These are phyloP conservation scores for Aspergillus diversus DNA, from an alignment of 495 filamentous ascomycete genomes.

Conservation along the genomic window DNA sequence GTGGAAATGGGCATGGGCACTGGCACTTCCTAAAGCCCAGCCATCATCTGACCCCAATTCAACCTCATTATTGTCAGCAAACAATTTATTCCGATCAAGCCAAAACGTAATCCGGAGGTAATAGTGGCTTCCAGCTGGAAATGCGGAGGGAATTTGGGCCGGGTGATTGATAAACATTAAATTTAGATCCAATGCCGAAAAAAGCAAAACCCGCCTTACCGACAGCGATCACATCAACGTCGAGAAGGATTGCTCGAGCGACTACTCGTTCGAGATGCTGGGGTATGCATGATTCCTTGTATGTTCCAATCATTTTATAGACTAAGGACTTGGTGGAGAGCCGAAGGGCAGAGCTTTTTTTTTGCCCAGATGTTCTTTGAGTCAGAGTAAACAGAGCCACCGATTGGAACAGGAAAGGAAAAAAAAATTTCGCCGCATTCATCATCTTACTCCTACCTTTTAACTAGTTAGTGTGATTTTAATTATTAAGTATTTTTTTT, in stretches of 20 bases:
- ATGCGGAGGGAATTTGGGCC: not conserved
- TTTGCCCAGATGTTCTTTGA: constrained; percentile 2
- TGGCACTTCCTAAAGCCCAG: not conserved
- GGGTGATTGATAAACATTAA: constrained; percentile 9
- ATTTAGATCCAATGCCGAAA: constrained; percentile 10
- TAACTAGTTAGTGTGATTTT: no score
- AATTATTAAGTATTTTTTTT: not conserved
- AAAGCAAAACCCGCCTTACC: constrained; percentile 20
- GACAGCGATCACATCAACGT: constrained; percentile 19
- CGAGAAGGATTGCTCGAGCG: not conserved
- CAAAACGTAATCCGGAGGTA: not conserved
- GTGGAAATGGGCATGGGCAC: not conserved
- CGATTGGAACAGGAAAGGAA: not conserved
- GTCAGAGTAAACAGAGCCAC: constrained; percentile 19
- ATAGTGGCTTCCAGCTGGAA: not conserved
- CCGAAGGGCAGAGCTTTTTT: not conserved
- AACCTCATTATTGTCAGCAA: constrained; percentile 4
- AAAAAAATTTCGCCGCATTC: constrained; percentile 14
- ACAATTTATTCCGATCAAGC: not conserved
- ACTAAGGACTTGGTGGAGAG: not conserved
- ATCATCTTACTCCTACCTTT: not conserved
- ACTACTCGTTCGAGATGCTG: constrained; percentile 15
- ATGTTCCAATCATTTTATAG: not conserved
- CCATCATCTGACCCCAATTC: not conserved
- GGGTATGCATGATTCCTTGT: constrained; percentile 7